These are phyloP conservation scores for Entophlyctis luteolus DNA, from an alignment of 192 early-diverging fungal genomes.

Conservation along the genomic window DNA sequence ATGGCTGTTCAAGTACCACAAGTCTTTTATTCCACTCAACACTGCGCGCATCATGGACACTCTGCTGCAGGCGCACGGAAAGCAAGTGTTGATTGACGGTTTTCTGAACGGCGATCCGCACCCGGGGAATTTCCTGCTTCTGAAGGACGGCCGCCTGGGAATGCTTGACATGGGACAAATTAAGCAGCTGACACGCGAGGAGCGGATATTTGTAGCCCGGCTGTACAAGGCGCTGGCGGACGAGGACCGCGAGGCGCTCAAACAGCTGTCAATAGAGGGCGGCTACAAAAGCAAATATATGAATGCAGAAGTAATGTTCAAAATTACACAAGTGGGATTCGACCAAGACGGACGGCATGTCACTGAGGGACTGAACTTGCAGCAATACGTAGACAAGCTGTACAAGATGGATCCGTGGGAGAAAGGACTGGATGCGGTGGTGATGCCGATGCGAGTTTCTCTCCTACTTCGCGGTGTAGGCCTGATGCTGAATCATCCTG, in stretches of 20 bases:
- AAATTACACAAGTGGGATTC: slow-evolving; percentile 16
- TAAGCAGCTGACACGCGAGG: slow-evolving; percentile 21
- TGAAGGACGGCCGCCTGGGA: slow-evolving; percentile 28
- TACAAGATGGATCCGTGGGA: slow-evolving; percentile 27
- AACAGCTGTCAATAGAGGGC: not conserved
- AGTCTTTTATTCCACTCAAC: slow-evolving; percentile 22
- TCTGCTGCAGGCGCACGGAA: slow-evolving; percentile 27
- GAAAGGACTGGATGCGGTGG: slow-evolving; percentile 5
- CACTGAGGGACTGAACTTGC: slow-evolving; percentile 31
- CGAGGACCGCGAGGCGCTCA: not conserved
- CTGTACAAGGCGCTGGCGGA: slow-evolving; percentile 14
- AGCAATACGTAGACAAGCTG: slow-evolving; percentile 30
- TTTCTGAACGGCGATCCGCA: slow-evolving; percentile 36
- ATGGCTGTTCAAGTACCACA: not conserved
- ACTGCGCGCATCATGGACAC: slow-evolving; percentile 25
- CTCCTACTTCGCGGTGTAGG: slow-evolving; percentile 29
- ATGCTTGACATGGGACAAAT: slow-evolving; percentile 38
- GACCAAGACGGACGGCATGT: slow-evolving; percentile 31
- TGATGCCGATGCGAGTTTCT: slow-evolving; percentile 29
- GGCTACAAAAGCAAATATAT: slow-evolving; percentile 27
- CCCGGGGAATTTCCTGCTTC: slow-evolving; percentile 36
- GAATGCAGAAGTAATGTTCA: slow-evolving; percentile 26
- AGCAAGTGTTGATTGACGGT: slow-evolving; percentile 36
- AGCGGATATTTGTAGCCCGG: slow-evolving; percentile 17
- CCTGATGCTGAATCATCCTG: slow-evolving; percentile 29